Evolutionary conservation across 495 filamentous ascomycete species (phyloP).

Genomic region (Podospora conica): DNA sequence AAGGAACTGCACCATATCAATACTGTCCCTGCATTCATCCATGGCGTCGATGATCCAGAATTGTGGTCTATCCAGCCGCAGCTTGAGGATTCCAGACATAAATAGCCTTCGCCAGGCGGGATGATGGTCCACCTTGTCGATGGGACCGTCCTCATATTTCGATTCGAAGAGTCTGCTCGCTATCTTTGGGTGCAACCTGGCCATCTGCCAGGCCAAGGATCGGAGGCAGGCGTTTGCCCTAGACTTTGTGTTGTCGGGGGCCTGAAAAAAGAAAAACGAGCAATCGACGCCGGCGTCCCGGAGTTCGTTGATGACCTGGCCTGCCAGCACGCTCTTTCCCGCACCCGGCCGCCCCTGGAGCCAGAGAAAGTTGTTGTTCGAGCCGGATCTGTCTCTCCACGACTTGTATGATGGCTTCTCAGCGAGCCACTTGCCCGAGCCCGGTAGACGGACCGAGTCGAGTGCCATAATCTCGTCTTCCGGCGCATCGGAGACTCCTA

Average conservation of each 20-base stretch:
- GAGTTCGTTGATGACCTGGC: neutral
- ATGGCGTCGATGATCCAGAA: neutral
- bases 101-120: neutral
- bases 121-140: neutral
- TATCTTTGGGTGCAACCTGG: neutral
- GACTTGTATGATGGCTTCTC: neutral
- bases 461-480: neutral
- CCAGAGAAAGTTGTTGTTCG: neutral
- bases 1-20: neutral
- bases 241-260: conserved; percentile 5
- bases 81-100: neutral
- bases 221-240: conserved; percentile 2
- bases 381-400: neutral
- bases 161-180: neutral
- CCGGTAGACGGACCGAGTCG: neutral
- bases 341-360: neutral
- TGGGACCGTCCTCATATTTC: neutral
- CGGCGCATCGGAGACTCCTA: neutral
- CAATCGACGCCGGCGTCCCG: neutral
- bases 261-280: conserved; percentile 6
- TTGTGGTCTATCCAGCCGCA: neutral
- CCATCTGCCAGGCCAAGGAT: conserved; percentile 13
- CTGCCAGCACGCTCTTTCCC: neutral
- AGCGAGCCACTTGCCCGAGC: neutral
- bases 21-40: neutral